These are phyloP conservation scores for Gossypium australe DNA, from an alignment of 345 rosid species.

Conservation along the genomic window DNA sequence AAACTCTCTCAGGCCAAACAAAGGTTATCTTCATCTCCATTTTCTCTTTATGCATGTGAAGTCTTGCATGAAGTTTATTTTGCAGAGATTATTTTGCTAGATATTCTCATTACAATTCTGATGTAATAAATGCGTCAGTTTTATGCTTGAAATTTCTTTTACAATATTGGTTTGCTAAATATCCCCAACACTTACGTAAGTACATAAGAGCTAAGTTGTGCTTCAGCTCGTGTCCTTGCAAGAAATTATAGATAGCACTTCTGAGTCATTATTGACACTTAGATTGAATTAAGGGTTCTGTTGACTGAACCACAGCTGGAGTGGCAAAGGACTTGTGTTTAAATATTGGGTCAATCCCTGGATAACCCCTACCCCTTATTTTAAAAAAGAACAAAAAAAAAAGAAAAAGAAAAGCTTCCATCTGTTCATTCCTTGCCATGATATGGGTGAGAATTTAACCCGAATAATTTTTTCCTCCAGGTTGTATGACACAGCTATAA, in stretches of 20 bases:
- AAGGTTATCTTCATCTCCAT: conserved; percentile 35
- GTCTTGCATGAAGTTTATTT: background rate
- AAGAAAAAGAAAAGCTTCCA: too few species aligned
- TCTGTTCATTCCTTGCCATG: background rate
- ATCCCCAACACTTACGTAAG: background rate
- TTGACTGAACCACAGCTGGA: too few species aligned
- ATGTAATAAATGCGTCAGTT: background rate
- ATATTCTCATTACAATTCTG: background rate
- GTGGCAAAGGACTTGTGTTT: too few species aligned
- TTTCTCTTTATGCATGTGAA: background rate
- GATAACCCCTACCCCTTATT: too few species aligned
- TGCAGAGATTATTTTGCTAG: background rate
- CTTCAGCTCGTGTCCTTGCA: background rate
- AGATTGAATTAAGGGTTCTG: background rate
- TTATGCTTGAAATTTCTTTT: background rate
- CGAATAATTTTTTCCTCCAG: conserved; percentile 28
- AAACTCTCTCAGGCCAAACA: conserved; percentile 66
- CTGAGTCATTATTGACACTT: background rate
- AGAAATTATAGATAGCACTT: background rate
- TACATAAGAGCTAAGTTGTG: background rate
- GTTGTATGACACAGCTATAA: conserved; percentile 67
- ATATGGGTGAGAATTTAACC: conserved; percentile 15
- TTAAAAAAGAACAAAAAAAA: too few species aligned
- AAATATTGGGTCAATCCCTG: too few species aligned
- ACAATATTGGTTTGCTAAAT: background rate